Evolutionary conservation across 495 filamentous ascomycete genomes (phyloP).

Genomic region (Xylaria venustula): DNA sequence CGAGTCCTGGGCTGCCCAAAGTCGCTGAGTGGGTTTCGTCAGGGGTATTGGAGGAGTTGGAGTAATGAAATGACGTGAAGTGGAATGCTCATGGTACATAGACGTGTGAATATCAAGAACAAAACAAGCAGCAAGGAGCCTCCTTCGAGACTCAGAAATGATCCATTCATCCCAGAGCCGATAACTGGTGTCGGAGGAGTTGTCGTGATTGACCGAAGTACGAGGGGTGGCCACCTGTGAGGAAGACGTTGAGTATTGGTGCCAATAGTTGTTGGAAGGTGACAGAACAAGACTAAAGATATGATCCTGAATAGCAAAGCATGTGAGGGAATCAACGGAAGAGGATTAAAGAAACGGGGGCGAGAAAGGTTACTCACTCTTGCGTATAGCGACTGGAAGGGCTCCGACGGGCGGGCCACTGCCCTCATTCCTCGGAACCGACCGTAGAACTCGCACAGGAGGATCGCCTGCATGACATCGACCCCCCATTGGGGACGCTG

Average conservation of each 20-base stretch:
- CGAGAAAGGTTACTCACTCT: constrained; percentile 47
- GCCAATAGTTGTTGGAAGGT: constrained; percentile 33
- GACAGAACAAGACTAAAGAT: constrained; percentile 36
- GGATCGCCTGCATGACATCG: constrained; percentile 53
- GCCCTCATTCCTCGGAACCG: constrained; percentile 52
- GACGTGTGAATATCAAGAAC: constrained; percentile 51
- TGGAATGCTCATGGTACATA: constrained; percentile 45
- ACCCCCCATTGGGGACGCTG: constrained; percentile 45
- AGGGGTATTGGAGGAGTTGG: constrained; percentile 37
- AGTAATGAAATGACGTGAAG: constrained; percentile 24
- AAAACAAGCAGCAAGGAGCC: constrained; percentile 50
- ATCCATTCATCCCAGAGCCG: constrained; percentile 50
- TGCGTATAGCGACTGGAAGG: constrained; percentile 51
- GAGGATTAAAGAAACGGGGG: constrained; percentile 26
- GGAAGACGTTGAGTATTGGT: constrained; percentile 48
- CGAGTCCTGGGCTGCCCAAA: constrained; percentile 40
- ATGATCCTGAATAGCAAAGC: constrained; percentile 31
- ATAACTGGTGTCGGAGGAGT: constrained; percentile 20
- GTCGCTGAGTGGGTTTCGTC: constrained; percentile 29
- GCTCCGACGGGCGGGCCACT: constrained; percentile 40
- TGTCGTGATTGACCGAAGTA: constrained; percentile 28
- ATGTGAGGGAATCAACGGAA: constrained; percentile 39
- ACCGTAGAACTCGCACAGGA: constrained; percentile 54
- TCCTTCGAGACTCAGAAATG: constrained; percentile 45
- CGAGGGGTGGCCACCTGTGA: constrained; percentile 39